Evolutionary conservation across 495 filamentous ascomycete genomes (phyloP).

Genomic region (Clavariopsis aquatica): DNA sequence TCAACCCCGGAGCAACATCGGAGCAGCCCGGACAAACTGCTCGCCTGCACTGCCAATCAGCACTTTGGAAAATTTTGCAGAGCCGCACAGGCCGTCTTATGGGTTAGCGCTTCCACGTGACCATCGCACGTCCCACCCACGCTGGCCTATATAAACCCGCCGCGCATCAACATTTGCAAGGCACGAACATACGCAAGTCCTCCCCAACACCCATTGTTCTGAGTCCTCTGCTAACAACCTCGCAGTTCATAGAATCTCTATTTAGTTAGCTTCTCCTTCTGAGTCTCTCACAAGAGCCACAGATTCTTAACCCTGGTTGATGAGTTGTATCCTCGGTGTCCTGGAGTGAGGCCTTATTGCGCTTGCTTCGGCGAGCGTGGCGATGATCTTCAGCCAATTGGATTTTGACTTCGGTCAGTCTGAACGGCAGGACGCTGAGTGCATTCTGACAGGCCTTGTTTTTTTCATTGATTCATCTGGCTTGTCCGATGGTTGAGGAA

Average conservation of each 20-base stretch:
- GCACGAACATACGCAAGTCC: conserved; percentile 36
- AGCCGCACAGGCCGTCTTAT: not conserved
- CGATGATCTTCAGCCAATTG: conserved; percentile 72
- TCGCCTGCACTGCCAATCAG: not conserved
- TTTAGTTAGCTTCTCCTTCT: conserved; percentile 56
- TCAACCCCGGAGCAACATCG: not conserved
- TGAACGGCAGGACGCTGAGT: conserved; percentile 65
- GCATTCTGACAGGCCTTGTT: conserved; percentile 66
- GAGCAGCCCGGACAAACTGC: not conserved
- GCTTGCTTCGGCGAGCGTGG: conserved; percentile 63
- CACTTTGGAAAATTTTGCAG: not conserved
- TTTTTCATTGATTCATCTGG: conserved; percentile 36
- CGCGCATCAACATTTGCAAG: conserved; percentile 37
- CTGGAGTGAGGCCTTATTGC: conserved; percentile 68
- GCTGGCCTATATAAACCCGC: conserved; percentile 37
- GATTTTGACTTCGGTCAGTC: conserved; percentile 64
- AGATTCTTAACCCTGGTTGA: conserved; percentile 75
- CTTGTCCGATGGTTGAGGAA: conserved; percentile 22
- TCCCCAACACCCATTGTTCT: conserved; percentile 11
- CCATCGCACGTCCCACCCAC: conserved; percentile 1
- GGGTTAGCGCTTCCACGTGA: not conserved
- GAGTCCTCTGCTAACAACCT: conserved; percentile 2
- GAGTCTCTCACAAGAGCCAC: conserved; percentile 61
- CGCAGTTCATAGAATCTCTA: conserved; percentile 52
- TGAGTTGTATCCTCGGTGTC: conserved; percentile 69